Percentiles rank a stretch among this genome's conserved stretches.
Conservation (phyloP, 2,329 filamentous ascomycete species). For the Exophiala sideris region DNA sequence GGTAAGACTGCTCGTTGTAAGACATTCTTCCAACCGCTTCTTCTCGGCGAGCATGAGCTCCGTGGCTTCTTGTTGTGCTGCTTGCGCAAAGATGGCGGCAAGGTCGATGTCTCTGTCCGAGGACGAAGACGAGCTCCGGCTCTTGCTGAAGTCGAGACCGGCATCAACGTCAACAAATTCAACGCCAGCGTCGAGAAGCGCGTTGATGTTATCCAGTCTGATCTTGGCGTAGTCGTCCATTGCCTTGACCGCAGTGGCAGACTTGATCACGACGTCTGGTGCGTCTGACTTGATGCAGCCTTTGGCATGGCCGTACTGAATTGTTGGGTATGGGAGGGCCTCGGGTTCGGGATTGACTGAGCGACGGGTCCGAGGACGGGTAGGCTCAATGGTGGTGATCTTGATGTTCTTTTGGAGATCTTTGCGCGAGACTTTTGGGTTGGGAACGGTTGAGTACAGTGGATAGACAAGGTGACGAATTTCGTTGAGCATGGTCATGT, state of each 20-base stretch:
- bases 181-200: slow-evolving; percentile 3
- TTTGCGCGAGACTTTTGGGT: not conserved
- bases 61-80: not conserved
- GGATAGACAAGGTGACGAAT: slow-evolving; percentile 12
- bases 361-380: not conserved
- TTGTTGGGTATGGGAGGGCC: not conserved
- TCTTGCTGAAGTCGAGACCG: not conserved
- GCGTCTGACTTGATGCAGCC: slow-evolving; percentile 10
- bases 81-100: not conserved
- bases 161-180: not conserved
- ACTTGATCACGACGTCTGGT: slow-evolving; percentile 12
- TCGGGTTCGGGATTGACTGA: not conserved
- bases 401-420: slow-evolving; percentile 7
- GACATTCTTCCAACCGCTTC: slow-evolving; percentile 4
- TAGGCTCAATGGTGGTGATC: not conserved
- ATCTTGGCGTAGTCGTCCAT: slow-evolving; percentile 10
- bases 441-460: slow-evolving; percentile 8
- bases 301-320: slow-evolving; percentile 13
- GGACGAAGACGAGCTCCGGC: not conserved
- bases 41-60: not conserved
- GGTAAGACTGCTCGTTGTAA: slow-evolving; percentile 8
- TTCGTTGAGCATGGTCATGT: slow-evolving; percentile 9
- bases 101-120: not conserved
- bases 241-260: not conserved
- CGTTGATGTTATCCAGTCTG: slow-evolving; percentile 5